Conservation (phyloP, 2,329 filamentous ascomycete species). For the Beauveria rudraprayagi region DNA sequence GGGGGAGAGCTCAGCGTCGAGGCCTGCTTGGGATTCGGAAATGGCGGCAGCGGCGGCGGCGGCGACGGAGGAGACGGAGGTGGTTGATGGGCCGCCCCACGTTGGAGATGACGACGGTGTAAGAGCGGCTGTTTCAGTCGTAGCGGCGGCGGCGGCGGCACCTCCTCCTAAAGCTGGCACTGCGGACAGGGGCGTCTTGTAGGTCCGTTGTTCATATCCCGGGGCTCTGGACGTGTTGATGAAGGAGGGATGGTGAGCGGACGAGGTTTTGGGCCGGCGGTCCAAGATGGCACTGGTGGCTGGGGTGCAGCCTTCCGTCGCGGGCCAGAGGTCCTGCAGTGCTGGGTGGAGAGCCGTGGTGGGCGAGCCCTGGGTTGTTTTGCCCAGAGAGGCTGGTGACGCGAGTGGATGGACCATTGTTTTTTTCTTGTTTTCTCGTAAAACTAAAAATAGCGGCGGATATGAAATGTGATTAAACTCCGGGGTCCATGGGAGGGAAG, state of each 20-base stretch:
- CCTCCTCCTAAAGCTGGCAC: constrained; percentile 18
- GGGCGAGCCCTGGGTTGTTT: not conserved
- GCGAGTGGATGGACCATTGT: not conserved
- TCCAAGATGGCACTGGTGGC: constrained; percentile 10
- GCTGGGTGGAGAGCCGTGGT: constrained; percentile 2
- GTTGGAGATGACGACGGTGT: constrained; percentile 5
- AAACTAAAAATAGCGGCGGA: not conserved
- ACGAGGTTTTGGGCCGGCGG: constrained; percentile 15
- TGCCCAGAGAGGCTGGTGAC: not conserved
- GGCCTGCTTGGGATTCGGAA: not conserved
- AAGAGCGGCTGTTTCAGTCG: not conserved
- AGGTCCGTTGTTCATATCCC: constrained; percentile 14
- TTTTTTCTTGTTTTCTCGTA: not conserved
- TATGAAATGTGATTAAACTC: not conserved
- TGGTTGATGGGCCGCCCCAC: constrained; percentile 4
- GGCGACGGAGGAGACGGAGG: constrained; percentile 7
- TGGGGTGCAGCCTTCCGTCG: not conserved
- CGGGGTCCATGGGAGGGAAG: too few species aligned
- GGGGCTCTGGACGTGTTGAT: constrained; percentile 17
- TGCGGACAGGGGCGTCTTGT: constrained; percentile 17
- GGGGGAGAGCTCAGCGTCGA: not conserved
- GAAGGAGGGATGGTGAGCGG: constrained; percentile 11
- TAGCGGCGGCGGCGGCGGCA: not conserved
- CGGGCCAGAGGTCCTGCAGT: not conserved
- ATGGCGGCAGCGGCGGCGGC: not conserved